Base-by-base conservation (phyloP, 257 asterid species). In the Leptodermis oblonga region DNA sequence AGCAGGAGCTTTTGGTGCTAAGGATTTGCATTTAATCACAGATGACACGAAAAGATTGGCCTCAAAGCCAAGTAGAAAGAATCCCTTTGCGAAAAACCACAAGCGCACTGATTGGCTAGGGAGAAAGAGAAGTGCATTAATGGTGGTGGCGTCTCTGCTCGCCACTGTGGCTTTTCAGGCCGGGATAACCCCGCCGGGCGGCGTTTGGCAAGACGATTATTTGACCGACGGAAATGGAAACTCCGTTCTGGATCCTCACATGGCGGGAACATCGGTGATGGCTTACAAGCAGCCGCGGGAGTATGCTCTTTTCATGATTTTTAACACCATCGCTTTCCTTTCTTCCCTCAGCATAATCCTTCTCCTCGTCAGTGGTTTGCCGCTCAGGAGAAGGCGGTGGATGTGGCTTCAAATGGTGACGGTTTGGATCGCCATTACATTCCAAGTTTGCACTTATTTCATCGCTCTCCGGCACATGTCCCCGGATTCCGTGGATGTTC, bases 111-210 rank as follows among this genome's bases (percentile, higher is more conserved):
- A 81, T 68, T 81, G 85, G 82, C 22, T 77, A 8, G 78, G 74
- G 22, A 37, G 78, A 55, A 74, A 81, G 55, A 31, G 80, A 46
- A 81, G 76, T 9, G 80, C 80, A 5, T 2, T 77, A 41, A 71
- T 77, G 85, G 79, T 81, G n/a, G 85, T 81, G 15, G 85, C 85
- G 49, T 81, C 85, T 14, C 64, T 77, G 36, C 74, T 76, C 2
- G 82, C 85, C 15, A 71, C 78, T 0, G 76, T 72, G 10, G 82
- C 85, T n/a, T 74, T 81, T 63, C 82, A 81, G 37, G 85, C 76
- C 0, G 80, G 76, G 18, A 71, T 81, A 59, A 77, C 82, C 39
- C 82, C 82, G 0, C 85, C 85, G 25, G 85, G 85, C 4, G 85
- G 85, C 0, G 77, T 72, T 28, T 81, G 85, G 82, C 82, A 78